Evolutionary conservation across 768 basidiomycete genomes (phyloP), one percentile per base, ranked within the genome.

Genomic region (Lyophyllum decastes): DNA sequence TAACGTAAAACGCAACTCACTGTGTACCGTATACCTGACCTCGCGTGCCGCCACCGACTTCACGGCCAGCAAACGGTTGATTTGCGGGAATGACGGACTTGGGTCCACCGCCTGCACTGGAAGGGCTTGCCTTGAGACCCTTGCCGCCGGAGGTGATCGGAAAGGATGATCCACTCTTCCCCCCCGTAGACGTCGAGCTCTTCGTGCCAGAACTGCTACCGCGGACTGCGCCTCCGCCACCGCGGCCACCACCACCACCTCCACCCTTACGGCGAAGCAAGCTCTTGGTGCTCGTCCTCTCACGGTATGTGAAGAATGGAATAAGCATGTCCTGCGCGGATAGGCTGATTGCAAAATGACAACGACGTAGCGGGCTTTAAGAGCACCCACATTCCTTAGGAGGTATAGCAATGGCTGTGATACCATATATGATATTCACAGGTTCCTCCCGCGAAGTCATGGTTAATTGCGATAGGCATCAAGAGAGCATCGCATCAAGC

Each of bases 211-310:
- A 33, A 10, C 27, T 30, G 17, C 38, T 38, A 50, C 38, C 55
- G 7, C 24, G 30, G 14, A 17, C 46, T 33, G 25, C 49, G 12
- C 51, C 27, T 17, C 59, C 49, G 17, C 51, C 26, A 19, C 55
- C 46, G 19, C 58, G 38, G n/a, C 54, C 49, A 14, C 51, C 26
- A 4, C 58, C 52, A 17, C 58, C 54, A 14, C 60, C 59, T 21
- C 59, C 59, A 34, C 59, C 59, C 48, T 61, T 61, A 11, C 59
- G 59, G n/a, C 46, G 52, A 44, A 54, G 48, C 9, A 61, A 47
- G 30, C 26, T 34, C 27, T 53, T 56, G 25, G 45, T 17, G 24
- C 16, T 48, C 7, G 21, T 45, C 16, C 49, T 27, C 27, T 27
- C 21, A 7, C 22, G n/a, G 16, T 35, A 26, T 27, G 60, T 35